Conservation (phyloP, 768 basidiomycete species). For the Solioccasus polychromus region DNA sequence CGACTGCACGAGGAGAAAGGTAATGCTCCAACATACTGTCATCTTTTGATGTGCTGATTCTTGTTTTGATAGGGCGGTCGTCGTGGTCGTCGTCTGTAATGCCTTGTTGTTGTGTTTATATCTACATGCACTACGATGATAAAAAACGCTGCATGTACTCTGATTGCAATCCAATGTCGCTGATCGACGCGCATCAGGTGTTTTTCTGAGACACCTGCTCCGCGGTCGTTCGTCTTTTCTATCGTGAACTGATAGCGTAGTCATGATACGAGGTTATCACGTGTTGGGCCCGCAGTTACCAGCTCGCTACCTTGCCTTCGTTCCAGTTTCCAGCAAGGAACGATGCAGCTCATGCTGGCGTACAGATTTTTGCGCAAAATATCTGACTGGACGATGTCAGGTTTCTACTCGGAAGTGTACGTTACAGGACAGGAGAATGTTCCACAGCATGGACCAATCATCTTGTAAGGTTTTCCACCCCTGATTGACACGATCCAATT, state of each 20-base stretch:
- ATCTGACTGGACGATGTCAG: slow-evolving; percentile 56
- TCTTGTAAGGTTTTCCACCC: slow-evolving; percentile 44
- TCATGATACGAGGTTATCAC: neutral
- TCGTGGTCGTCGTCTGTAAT: slow-evolving; percentile 92
- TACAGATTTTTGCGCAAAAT: slow-evolving; percentile 59
- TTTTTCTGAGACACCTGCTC: slow-evolving; percentile 56
- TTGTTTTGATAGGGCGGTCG: slow-evolving; percentile 78
- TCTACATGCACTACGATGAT: slow-evolving; percentile 11
- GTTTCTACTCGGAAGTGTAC: slow-evolving; percentile 61
- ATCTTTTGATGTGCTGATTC: slow-evolving; percentile 2
- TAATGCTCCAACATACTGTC: slow-evolving; percentile 30
- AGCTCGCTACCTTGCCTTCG: neutral
- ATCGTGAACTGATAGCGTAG: too few species aligned
- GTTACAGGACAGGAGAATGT: slow-evolving; percentile 59
- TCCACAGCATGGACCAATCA: slow-evolving; percentile 52
- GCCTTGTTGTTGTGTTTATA: slow-evolving; percentile 9
- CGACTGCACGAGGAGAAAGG: slow-evolving; percentile 97
- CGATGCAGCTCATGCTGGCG: slow-evolving; percentile 49
- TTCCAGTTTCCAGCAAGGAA: neutral
- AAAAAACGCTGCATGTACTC: slow-evolving; percentile 35
- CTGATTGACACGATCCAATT: neutral
- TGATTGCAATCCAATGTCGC: slow-evolving; percentile 57
- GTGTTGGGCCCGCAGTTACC: neutral
- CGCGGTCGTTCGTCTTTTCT: slow-evolving; percentile 58
- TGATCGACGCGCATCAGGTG: slow-evolving; percentile 84